Evolutionary conservation across 2,329 filamentous ascomycete genomes (phyloP), one percentile per base, ranked within the genome.

Genomic region (Metarhizium album): DNA sequence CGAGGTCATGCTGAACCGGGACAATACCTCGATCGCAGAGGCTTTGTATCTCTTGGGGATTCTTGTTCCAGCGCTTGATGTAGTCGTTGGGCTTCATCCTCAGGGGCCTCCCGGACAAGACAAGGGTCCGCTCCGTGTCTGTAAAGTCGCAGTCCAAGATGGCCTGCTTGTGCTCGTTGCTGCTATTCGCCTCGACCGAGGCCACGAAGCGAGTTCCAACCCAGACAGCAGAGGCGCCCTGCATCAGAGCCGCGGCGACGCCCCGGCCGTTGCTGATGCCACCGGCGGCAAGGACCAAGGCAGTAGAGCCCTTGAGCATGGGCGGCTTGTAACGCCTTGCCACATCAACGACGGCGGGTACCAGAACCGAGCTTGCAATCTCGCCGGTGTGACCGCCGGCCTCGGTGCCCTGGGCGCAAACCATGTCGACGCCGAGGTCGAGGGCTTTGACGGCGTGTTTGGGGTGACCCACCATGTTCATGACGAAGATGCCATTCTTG

Each of bases 391-490:
- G 91, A 0, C 90, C 91, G 20, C 91, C 91, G 2, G 90, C 91
- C 67, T 97, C 91, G 48, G 89, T 89, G 46, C 91, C 91, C 71
- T 97, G 91, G 2, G 90, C 84, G 65, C 90, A 95, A 4, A 97
- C 79, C 56, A 96, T 84, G 68, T 97, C 91, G 9, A 95, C 89
- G 42, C 91, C 91, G 0, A 84, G 79, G 47, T 89, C 81, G 4
- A 97, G 73, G 3, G 90, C 90, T 71, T 96, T 96, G 65, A 84
- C 79, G 1, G 90, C 90, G 67, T 97, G 91, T 65, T 86, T 89
- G 2, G 91, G 90, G 60, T 90, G 87, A 0, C 91, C 91, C 20
- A 96, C 90, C 90, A 96, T 96, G 67, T 96, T 96, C 90, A 95
- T 96, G 33, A 96, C 76, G 53, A 94, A 64, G 42, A 97, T 86